A percentile compares a stretch with the other conserved stretches of the same genome.
phyloP scores from a whole-genome alignment of 208 protist genomes.

The Angomonas desouzai region DNA sequence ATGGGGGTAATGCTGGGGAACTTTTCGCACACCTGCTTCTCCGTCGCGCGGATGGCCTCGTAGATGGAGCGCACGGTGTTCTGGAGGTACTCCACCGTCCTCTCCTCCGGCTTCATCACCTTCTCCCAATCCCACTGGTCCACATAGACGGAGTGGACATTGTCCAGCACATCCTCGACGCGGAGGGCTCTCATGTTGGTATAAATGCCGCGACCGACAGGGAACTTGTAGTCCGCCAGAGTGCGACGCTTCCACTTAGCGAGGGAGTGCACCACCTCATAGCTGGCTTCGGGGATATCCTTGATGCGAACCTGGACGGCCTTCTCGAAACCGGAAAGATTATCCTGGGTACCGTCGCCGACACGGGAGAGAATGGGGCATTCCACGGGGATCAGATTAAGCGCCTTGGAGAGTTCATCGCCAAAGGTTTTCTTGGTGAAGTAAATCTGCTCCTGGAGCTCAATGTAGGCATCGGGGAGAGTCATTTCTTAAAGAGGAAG shows the following conservation, averaged over 20 bases:
- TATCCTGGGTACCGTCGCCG: constrained; percentile 87
- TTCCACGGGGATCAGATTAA: constrained; percentile 77
- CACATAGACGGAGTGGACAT: constrained; percentile 87
- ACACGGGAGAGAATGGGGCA: constrained; percentile 77
- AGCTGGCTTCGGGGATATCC: constrained; percentile 63
- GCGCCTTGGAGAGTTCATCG: constrained; percentile 46
- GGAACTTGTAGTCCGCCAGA: constrained; percentile 74
- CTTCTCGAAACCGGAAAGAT: constrained; percentile 86
- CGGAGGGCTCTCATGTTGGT: constrained; percentile 88
- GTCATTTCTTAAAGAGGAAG: constrained; percentile 3
- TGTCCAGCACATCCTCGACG: constrained; percentile 85
- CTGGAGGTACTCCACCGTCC: constrained; percentile 69
- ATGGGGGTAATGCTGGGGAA: constrained; percentile 41
- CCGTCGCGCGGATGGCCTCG: constrained; percentile 56
- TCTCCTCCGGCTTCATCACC: constrained; percentile 56
- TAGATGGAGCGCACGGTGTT: constrained; percentile 69
- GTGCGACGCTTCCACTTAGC: constrained; percentile 92
- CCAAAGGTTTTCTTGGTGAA: constrained; percentile 71
- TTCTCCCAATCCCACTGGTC: constrained; percentile 94
- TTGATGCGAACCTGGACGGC: constrained; percentile 81
- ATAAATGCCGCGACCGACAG: constrained; percentile 67
- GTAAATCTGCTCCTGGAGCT: constrained; percentile 66
- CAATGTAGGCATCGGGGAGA: constrained; percentile 43
- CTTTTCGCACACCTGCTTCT: constrained; percentile 46
- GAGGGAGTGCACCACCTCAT: constrained; percentile 90